Evolutionary conservation across 2,329 filamentous ascomycete species (phyloP), one percentile per base, ranked within the genome.

Genomic region (Chrysoporthe deuterocubensis): DNA sequence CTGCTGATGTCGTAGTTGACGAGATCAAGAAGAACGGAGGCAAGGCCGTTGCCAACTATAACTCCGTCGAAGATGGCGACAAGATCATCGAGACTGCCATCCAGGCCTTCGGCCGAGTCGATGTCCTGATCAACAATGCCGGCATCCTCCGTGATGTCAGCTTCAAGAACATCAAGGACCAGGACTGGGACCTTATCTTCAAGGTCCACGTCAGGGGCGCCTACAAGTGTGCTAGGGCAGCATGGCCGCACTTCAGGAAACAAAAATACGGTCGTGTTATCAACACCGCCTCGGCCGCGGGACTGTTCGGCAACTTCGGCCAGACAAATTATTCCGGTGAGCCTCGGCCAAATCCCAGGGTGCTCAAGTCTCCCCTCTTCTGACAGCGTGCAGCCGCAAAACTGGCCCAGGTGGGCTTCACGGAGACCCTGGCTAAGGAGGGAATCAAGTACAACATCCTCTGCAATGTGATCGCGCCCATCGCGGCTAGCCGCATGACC

Each of bases 111-210:
- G 92, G 95, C 73, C 92, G 95, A 75, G 88, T 99, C 81, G 95
- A 99, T 80, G 84, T 99, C 72, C 90, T 99, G 75, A 91, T 99
- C 82, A 99, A 99, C 87, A 99, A 98, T 78, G 96, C 96, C 70
- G 95, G 96, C 76, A 98, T 98, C 77, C 86, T 97, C 69, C 91
- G 95, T 70, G 94, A 98, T 82, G 81, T 98, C 77, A 95, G 92
- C 86, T 98, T 99, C 85, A 97, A 97, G 88, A 98, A 98, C 83
- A 96, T 98, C 88, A 96, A 91, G 80, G 96, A 99, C 79, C 82
- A 91, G 77, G 96, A 99, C 80, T 99, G 96, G 96, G 95, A 99
- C 78, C 83, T 97, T 73, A 92, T 97, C 78, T 92, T 95, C 81
- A 91, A 89, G 78, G 95, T 98, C 67, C 95, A 99, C 81, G 90